phyloP scores from a whole-genome alignment of 495 filamentous ascomycete genomes.

The Darksidea phi region DNA sequence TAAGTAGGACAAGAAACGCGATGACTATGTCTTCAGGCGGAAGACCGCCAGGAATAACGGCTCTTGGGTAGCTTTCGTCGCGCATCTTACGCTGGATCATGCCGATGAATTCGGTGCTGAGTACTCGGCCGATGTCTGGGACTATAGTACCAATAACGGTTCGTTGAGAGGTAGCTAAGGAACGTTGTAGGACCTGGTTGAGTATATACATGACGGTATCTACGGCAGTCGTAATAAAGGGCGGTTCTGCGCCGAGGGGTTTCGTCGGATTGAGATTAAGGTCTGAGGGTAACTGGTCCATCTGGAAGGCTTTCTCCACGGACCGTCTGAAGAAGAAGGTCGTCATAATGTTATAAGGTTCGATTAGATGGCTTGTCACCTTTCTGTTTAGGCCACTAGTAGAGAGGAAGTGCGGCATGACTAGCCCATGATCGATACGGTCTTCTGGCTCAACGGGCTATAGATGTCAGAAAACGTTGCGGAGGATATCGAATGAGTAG shows the following conservation, averaged over 20 bases:
- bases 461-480: constrained; percentile 29
- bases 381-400: constrained; percentile 76
- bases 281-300: constrained; percentile 85
- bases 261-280: constrained; percentile 70
- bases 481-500: too few species aligned
- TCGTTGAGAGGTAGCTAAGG: constrained; percentile 79
- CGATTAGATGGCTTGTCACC: constrained; percentile 65
- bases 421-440: constrained; percentile 42
- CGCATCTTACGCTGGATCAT: constrained; percentile 98
- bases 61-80: constrained; percentile 84
- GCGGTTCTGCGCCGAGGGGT: constrained; percentile 67
- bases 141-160: constrained; percentile 72
- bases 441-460: constrained; percentile 33
- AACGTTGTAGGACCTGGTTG: constrained; percentile 81
- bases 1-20: constrained; percentile 85
- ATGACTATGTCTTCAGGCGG: constrained; percentile 83
- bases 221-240: constrained; percentile 91
- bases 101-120: constrained; percentile 88
- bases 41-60: constrained; percentile 67
- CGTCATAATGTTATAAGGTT: constrained; percentile 82
- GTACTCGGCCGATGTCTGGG: constrained; percentile 76
- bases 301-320: constrained; percentile 96
- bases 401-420: constrained; percentile 65
- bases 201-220: constrained; percentile 99
- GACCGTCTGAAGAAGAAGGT: constrained; percentile 95